phyloP scores from a whole-genome alignment of 2,329 filamentous ascomycete species.

The Ilyonectria sp. region DNA sequence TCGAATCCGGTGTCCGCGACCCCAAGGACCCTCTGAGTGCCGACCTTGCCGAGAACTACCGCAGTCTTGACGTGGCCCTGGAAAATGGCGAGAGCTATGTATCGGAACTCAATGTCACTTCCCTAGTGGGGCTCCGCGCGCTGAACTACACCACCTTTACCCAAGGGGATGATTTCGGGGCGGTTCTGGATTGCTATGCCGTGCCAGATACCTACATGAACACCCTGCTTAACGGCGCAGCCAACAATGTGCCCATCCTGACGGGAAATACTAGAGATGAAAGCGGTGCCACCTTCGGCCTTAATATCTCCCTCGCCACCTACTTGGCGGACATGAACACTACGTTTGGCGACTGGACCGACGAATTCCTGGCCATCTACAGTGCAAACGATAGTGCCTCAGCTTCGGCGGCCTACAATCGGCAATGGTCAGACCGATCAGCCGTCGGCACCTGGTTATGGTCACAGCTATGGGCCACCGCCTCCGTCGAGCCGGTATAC shows the following conservation, averaged over 20 bases:
- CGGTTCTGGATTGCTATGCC: slow-evolving; percentile 20
- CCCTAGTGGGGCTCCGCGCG: too few relatives aligned
- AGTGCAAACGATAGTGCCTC: background rate
- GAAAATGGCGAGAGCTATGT: too few relatives aligned
- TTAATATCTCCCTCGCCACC: background rate
- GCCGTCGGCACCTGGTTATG: slow-evolving; percentile 10
- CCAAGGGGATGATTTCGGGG: background rate
- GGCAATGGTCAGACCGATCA: background rate
- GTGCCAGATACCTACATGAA: slow-evolving; percentile 22
- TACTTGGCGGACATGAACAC: background rate
- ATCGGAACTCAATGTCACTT: slow-evolving; percentile 7
- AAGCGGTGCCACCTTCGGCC: slow-evolving; percentile 3
- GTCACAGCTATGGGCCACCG: background rate
- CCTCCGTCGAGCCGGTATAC: background rate
- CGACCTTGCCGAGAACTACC: background rate
- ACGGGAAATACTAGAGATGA: slow-evolving; percentile 30
- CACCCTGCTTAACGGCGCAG: slow-evolving; percentile 4
- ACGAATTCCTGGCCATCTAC: slow-evolving; percentile 4
- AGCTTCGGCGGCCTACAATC: background rate
- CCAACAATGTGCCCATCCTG: slow-evolving; percentile 26
- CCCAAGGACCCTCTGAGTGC: slow-evolving; percentile 17
- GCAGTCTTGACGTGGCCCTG: too few relatives aligned
- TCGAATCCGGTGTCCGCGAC: slow-evolving; percentile 24
- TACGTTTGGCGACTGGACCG: background rate
- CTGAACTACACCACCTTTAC: too few relatives aligned